Base-by-base conservation (phyloP, 176 grass and related monocot genomes). In the Musa beccarii region DNA sequence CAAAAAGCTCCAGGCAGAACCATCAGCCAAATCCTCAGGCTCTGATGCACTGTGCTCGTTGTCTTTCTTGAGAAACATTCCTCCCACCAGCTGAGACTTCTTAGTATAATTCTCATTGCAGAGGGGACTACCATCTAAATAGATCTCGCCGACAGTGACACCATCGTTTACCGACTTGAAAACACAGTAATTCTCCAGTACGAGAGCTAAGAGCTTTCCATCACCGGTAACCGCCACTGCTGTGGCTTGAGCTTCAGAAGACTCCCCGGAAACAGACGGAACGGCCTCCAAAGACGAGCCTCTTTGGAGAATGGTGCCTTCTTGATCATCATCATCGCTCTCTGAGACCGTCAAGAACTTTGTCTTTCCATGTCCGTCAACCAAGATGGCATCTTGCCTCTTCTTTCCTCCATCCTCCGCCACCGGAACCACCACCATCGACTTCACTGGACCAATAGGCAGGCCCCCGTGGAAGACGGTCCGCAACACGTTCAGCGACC, bases 401-500 rank as follows among this genome's bases (percentile, higher is more conserved):
- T 80, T 80, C 10, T 51, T 52, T 16, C 9, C 69, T 50, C 49
- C 49, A 19, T 72, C 78, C 21, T 80, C 68, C 22, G 3, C 28
- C 43, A 63, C 68, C 49, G n/a, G 79, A 10, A 80, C 74, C 24
- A 80, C 77, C 10, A 55, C 79, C 50, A 88, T 70, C 54, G 80
- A 84, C 71, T 69, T 85, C 1, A 88, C 90, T 3, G 67, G 55
- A 4, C 83, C 79, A 80, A 92, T 64, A 0, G 85, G 78, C 76
- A 97, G 59, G 49, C 56, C 22, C 10, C 86, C 89, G n/a, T 92
- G 90, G 82, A 97, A 90, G 53, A 78, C 75, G 53, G 83, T 92
- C 66, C 83, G 86, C 1, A 96, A 78, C 68, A 96, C 85, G 34
- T 76, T 78, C 51, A 96, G 87, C 15, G 87, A 86, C 66, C 84